Conservation (phyloP, 169 alveolate genomes). For the Fabrea salina region DNA sequence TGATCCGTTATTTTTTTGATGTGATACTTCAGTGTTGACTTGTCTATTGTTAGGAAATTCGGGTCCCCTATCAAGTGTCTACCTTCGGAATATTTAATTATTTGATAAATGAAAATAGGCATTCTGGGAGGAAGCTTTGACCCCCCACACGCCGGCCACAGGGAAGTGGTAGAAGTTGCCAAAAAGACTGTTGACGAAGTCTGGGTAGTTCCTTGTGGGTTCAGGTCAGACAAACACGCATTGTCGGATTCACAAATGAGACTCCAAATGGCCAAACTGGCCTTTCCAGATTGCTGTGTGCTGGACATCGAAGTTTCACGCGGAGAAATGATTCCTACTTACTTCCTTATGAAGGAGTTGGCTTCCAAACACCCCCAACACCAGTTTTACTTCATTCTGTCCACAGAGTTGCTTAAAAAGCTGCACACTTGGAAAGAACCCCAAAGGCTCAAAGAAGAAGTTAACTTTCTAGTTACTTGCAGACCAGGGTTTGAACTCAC, state of each 20-base stretch:
- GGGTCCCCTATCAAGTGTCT: no score
- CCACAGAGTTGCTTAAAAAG: not conserved
- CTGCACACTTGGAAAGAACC: not conserved
- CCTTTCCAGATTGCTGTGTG: not conserved
- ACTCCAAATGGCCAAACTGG: not conserved
- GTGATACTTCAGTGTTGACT: no score
- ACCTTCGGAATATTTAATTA: no score
- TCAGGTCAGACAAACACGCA: not conserved
- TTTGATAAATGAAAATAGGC: not conserved
- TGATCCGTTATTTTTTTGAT: no score
- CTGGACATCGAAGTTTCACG: not conserved
- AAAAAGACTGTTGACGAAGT: not conserved
- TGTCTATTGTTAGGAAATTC: no score
- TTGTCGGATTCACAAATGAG: not conserved
- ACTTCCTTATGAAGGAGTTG: not conserved
- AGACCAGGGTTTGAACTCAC: not conserved
- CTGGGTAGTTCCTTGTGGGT: slow-evolving; percentile 16
- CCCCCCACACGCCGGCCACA: slow-evolving; percentile 5
- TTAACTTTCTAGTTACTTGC: not conserved
- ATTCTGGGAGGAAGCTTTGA: slow-evolving; percentile 26
- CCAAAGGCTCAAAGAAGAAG: not conserved
- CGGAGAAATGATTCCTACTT: not conserved
- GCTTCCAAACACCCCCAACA: not conserved
- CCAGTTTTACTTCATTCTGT: not conserved
- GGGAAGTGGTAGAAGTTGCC: not conserved